Conservation (phyloP, 495 filamentous ascomycete genomes). For the Hyaloscypha hepaticicola region DNA sequence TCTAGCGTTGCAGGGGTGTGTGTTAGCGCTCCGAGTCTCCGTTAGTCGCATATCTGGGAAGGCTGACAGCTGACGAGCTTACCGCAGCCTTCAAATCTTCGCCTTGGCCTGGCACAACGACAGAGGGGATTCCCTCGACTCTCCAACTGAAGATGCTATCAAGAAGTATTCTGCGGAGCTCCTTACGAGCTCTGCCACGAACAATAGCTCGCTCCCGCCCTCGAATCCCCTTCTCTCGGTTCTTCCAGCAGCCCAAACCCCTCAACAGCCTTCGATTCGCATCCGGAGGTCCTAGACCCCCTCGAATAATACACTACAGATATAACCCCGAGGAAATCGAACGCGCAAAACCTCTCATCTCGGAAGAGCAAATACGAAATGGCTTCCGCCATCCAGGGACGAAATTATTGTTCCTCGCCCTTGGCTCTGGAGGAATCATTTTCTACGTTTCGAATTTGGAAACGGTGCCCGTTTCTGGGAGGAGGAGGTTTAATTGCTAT, state of each 20-base stretch:
- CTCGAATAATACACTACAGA: slow-evolving; percentile 2
- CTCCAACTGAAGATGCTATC: slow-evolving; percentile 8
- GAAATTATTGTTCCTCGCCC: slow-evolving; percentile 34
- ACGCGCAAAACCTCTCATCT: not conserved
- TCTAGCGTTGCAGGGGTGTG: not conserved
- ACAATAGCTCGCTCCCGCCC: not conserved
- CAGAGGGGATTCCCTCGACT: not conserved
- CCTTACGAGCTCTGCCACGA: slow-evolving; percentile 4
- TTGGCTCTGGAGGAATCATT: slow-evolving; percentile 35
- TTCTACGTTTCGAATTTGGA: slow-evolving; percentile 78
- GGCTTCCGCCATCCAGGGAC: slow-evolving; percentile 31
- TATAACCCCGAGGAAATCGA: slow-evolving; percentile 10
- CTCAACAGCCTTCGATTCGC: not conserved
- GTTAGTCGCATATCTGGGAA: not conserved
- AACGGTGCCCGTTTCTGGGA: slow-evolving; percentile 74
- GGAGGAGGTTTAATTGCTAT: slow-evolving; percentile 80
- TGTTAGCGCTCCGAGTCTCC: not conserved
- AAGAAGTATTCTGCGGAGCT: slow-evolving; percentile 7
- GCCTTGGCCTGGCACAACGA: not conserved
- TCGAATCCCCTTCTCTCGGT: not conserved
- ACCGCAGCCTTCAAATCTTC: not conserved
- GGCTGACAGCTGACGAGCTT: not conserved
- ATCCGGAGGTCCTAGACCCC: not conserved
- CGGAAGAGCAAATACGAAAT: not conserved
- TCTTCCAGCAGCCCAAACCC: not conserved